Base-by-base conservation (phyloP, 805 yeast genomes). In the Yamadazyma paraphyllophila region DNA sequence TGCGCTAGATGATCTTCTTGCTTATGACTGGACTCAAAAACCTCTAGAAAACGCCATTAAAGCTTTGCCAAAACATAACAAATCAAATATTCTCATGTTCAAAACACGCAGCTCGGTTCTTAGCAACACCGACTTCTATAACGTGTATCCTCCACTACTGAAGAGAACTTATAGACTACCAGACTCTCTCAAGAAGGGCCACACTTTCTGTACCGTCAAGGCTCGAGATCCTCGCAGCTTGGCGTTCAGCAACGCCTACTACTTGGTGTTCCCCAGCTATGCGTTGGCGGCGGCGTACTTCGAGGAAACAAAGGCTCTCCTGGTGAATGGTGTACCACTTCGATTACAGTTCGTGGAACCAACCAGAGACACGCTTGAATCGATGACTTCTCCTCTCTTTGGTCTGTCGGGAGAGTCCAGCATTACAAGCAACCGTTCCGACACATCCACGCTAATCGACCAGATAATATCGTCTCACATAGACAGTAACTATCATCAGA, bases 241-340 rank as follows among this genome's bases (percentile, higher is more conserved):
- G 17, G 50, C 62, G 32, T 72, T 77, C 25, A 62, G 70, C 47
- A 76, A 77, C 35, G 69, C 74, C 4, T 81, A 80, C 58, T 83
- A 76, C 57, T 59, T 85, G 30, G 57, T 79, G 6, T 85, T 85
- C 55, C 66, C 67, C 4, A 61, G 66, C 33, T 57, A 60, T 32
- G 66, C 69, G 20, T 74, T 72, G 14, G 88, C 89, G 0, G 67
- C 77, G 15, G 67, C 68, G 3, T 83, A 76, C 58, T 70, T 67
- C 60, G 56, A 68, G 15, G 86, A 81, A 51, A 76, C 83, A 0
- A 47, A 58, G 10, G 71, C 73, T 7, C 72, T 76, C 43, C 65
- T 67, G 44, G 55, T 83, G 30, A 76, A 81, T 52, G 88, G 88
- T 1, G 56, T 69, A 39, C 67, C 65, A 20, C 55, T 80, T 14